phyloP scores from a whole-genome alignment of 2,329 filamentous ascomycete species.

The Nigrospora sphaerica region DNA sequence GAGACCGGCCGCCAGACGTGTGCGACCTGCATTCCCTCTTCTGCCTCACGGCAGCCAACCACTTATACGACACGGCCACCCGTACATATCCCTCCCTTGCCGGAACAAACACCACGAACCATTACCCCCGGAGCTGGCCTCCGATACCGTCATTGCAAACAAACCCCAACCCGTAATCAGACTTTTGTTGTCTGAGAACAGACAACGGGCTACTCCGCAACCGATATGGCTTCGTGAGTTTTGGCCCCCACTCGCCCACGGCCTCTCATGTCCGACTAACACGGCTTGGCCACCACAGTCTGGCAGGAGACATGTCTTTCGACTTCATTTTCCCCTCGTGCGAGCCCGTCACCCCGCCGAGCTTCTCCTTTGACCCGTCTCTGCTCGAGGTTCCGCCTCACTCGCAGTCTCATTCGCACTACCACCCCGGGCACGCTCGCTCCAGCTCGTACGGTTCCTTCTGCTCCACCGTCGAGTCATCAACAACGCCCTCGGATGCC shows the following conservation, averaged over 20 bases:
- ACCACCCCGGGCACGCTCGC: conserved; percentile 47
- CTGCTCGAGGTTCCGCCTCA: conserved; percentile 46
- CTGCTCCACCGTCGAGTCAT: conserved; percentile 59
- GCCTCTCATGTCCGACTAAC: conserved; percentile 17
- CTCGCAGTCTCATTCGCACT: conserved; percentile 1
- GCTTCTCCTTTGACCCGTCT: conserved; percentile 49
- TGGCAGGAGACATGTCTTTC: conserved; percentile 56
- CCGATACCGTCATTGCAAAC: conserved; percentile 13
- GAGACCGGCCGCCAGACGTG: conserved; percentile 12
- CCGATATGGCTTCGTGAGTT: conserved; percentile 38
- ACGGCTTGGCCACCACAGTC: conserved; percentile 30
- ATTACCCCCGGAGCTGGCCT: conserved; percentile 21
- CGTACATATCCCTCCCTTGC: conserved; percentile 9
- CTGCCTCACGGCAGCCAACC: conserved; percentile 13
- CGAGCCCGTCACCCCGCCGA: conserved; percentile 42
- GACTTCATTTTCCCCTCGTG: conserved; percentile 52
- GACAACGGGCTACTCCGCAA: conserved; percentile 15
- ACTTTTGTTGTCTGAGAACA: conserved; percentile 15
- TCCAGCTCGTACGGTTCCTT: conserved; percentile 60
- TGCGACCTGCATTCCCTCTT: conserved; percentile 15
- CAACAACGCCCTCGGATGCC: conserved; percentile 50
- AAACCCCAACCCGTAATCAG: conserved; percentile 20
- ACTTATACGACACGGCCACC: conserved; percentile 5
- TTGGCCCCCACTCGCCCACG: conserved; percentile 1
- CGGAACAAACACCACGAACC: neutral